A percentile compares a stretch with the other conserved stretches of the same genome.
Evolutionary conservation across 2,329 filamentous ascomycete genomes (phyloP).

Genomic region (Nemania sp.): DNA sequence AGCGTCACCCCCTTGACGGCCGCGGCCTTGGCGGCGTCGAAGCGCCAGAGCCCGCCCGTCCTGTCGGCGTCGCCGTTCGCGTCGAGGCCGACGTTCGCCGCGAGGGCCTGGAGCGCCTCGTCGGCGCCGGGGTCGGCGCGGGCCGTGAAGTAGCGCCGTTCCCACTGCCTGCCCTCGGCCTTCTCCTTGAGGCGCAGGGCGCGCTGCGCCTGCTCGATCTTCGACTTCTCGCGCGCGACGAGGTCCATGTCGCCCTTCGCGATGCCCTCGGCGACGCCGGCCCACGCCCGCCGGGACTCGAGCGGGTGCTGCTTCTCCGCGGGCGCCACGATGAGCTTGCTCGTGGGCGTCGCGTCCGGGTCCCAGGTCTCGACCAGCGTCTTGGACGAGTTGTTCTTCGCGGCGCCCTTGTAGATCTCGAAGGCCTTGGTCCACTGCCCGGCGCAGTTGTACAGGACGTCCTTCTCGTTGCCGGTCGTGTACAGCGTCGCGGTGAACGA

Average conservation of each 20-base stretch:
- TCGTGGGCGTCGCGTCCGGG: constrained; percentile 38
- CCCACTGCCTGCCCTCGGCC: constrained; percentile 72
- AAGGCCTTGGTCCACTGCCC: constrained; percentile 52
- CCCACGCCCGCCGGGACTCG: constrained; percentile 82
- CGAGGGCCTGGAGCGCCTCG: constrained; percentile 50
- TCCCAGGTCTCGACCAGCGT: constrained; percentile 47
- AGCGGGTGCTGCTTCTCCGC: constrained; percentile 75
- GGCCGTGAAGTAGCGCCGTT: constrained; percentile 78
- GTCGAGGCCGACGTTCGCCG: constrained; percentile 51
- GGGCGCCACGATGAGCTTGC: constrained; percentile 47
- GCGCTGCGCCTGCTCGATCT: constrained; percentile 82
- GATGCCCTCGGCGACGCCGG: constrained; percentile 74
- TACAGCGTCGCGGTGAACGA: constrained; percentile 51
- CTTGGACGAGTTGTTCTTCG: constrained; percentile 39
- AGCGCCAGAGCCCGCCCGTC: constrained; percentile 65
- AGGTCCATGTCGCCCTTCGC: constrained; percentile 74
- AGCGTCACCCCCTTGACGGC: constrained; percentile 46
- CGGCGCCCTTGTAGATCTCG: constrained; percentile 39
- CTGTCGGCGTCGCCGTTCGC: constrained; percentile 61
- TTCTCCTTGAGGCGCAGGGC: constrained; percentile 63
- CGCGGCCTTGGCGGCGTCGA: constrained; percentile 51
- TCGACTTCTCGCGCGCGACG: constrained; percentile 72
- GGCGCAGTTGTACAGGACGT: constrained; percentile 44
- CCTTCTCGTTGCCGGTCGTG: constrained; percentile 44
- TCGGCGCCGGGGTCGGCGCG: constrained; percentile 52